Base-by-base conservation (phyloP, 306 rosid species). In the Acacia crassicarpa region DNA sequence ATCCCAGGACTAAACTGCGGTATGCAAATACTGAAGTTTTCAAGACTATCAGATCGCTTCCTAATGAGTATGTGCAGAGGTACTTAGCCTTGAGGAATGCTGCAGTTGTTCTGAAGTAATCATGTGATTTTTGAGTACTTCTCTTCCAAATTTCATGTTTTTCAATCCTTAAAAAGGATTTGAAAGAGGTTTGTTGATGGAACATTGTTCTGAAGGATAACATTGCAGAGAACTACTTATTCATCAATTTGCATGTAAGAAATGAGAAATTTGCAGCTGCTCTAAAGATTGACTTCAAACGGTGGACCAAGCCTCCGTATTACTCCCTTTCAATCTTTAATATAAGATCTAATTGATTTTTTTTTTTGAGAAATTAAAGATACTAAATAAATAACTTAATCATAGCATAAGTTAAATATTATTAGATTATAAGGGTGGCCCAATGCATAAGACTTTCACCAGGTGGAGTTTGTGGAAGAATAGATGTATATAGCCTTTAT, bases 1-100 rank as follows among this genome's bases (percentile, higher is more conserved):
- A 95, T 82, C 99, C 99, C 7, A 88, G 93, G 87, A 93, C 98
- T 72, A 88, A 83, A 77, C 99, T 95, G 44, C 95, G 98, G 9
- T 95, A 93, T 58, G 95, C 98, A 41, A 93, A 87, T 76, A 30
- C 95, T 11, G 98, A 95, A 19, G 86, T 95, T 79, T 95, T 95
- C 93, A 95, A 91, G 93, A 85, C 49, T 41, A 12, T 91, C 76
- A 86, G 99, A 80, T 81, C 93, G 6, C 98, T 95, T 83, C 95
- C 99, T 58, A 95, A 91, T 80, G 98, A 95, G 51, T 85, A 88
- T 77, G 98, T 95, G 79, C 99, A 95, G 85, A 88, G 93, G 78
- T 95, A 95, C 81, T 85, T 95, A 74, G 87, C 94, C 79, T 82
- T 87, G 75, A 88, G 99, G 80, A 93, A 95, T 78, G 99, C 99